Evolutionary conservation across 768 basidiomycete genomes (phyloP).

Genomic region (Tricholoma matsutake): DNA sequence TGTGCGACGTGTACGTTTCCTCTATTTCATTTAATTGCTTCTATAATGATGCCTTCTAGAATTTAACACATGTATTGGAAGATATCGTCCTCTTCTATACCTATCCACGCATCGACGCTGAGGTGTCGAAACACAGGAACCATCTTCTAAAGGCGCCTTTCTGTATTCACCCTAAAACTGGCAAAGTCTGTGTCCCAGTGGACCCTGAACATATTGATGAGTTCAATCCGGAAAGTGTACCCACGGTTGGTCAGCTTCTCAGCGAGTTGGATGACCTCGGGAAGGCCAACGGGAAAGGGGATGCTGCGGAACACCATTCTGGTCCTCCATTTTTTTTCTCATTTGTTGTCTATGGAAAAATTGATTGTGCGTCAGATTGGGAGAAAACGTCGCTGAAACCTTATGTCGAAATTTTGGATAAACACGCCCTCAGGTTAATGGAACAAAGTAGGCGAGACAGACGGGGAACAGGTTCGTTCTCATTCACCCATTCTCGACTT

Average conservation of each 20-base stretch:
- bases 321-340: conserved; percentile 29
- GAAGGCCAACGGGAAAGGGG: conserved; percentile 24
- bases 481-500: not conserved
- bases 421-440: conserved; percentile 59
- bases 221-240: conserved; percentile 84
- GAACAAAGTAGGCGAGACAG: conserved; percentile 51
- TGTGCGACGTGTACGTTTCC: conserved; percentile 30
- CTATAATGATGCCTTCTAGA: conserved; percentile 19
- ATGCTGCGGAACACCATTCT: conserved; percentile 43
- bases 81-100: conserved; percentile 92
- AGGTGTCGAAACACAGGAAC: conserved; percentile 96
- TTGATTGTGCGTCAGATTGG: conserved; percentile 53
- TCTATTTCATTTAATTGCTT: conserved; percentile 1
- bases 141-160: conserved; percentile 98
- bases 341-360: not conserved
- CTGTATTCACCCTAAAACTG: conserved; percentile 95
- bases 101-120: conserved; percentile 94
- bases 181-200: conserved; percentile 91
- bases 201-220: conserved; percentile 70
- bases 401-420: conserved; percentile 87
- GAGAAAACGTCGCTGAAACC: conserved; percentile 82
- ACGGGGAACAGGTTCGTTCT: conserved; percentile 38
- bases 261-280: conserved; percentile 62
- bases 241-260: conserved; percentile 83
- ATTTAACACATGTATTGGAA: conserved; percentile 56